Evolutionary conservation across 768 basidiomycete genomes (phyloP).

Genomic region (Mycena epipterygia): DNA sequence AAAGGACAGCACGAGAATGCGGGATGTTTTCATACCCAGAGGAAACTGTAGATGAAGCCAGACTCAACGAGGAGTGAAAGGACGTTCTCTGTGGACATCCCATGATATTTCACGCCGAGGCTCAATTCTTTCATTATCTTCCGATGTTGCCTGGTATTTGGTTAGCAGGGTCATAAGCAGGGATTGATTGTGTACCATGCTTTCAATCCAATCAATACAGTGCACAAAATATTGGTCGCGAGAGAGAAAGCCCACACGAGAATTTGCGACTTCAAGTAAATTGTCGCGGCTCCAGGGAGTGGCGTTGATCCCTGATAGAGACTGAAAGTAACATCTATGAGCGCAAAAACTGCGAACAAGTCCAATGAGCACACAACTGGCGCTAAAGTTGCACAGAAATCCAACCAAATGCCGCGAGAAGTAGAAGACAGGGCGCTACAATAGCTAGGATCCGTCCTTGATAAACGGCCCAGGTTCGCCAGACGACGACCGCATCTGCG

Average conservation of each 20-base stretch:
- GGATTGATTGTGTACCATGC: slow-evolving; percentile 11
- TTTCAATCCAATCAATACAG: slow-evolving; percentile 14
- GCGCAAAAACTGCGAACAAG: slow-evolving; percentile 9
- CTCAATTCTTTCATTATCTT: slow-evolving; percentile 13
- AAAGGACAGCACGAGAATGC: neutral
- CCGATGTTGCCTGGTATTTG: slow-evolving; percentile 16
- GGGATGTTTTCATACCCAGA: slow-evolving; percentile 13
- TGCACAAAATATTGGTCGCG: slow-evolving; percentile 12
- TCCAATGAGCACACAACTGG: slow-evolving; percentile 11
- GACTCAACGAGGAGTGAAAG: slow-evolving; percentile 22
- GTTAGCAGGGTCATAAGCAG: neutral
- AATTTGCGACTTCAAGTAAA: slow-evolving; percentile 1
- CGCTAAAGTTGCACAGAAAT: slow-evolving; percentile 8
- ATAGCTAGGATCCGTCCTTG: slow-evolving; percentile 9
- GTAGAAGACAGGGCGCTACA: slow-evolving; percentile 13
- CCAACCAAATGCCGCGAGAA: slow-evolving; percentile 12
- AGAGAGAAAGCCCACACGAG: slow-evolving; percentile 21
- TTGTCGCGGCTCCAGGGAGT: slow-evolving; percentile 14
- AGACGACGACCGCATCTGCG: slow-evolving; percentile 19
- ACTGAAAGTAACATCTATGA: slow-evolving; percentile 12
- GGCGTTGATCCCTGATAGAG: slow-evolving; percentile 1
- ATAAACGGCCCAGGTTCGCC: slow-evolving; percentile 23
- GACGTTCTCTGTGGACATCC: slow-evolving; percentile 11
- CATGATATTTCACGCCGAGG: neutral
- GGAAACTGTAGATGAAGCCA: slow-evolving; percentile 23